These are phyloP conservation scores for Quillaja saponaria DNA, from an alignment of 306 rosid genomes.

Conservation along the genomic window DNA sequence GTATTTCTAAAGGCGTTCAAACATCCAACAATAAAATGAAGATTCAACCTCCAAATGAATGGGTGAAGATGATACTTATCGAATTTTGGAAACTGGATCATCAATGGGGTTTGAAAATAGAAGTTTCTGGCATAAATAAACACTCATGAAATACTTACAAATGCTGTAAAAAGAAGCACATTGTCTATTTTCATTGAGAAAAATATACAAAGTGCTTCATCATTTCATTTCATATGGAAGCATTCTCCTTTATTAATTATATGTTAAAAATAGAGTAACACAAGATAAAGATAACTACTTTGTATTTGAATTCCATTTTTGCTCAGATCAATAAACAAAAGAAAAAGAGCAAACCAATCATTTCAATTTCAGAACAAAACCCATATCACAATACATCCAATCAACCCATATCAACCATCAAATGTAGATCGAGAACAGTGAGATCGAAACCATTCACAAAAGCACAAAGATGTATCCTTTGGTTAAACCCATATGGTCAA, in stretches of 20 bases:
- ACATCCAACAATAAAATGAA: too few relatives aligned
- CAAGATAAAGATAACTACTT: not conserved
- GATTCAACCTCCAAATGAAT: not conserved
- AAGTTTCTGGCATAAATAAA: not conserved
- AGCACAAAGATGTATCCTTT: not conserved
- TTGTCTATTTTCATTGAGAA: too few relatives aligned
- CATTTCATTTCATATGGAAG: too few relatives aligned
- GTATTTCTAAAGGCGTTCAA: too few relatives aligned
- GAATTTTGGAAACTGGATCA: not conserved
- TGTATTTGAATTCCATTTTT: not conserved
- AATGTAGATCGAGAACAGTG: conserved; percentile 8
- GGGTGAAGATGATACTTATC: too few relatives aligned
- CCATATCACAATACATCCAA: not conserved
- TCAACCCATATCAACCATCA: not conserved
- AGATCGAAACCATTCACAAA: conserved; percentile 7
- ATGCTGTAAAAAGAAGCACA: too few relatives aligned
- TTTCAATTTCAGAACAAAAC: not conserved
- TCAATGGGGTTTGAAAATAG: not conserved
- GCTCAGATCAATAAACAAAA: not conserved
- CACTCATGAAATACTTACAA: not conserved
- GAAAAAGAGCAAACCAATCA: not conserved
- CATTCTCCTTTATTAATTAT: too few relatives aligned
- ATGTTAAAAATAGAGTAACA: not conserved
- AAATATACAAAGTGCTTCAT: too few relatives aligned
- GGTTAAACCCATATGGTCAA: not conserved